phyloP scores from a whole-genome alignment of 257 asterid genomes.

The Nicotiana tomentosiformis region DNA sequence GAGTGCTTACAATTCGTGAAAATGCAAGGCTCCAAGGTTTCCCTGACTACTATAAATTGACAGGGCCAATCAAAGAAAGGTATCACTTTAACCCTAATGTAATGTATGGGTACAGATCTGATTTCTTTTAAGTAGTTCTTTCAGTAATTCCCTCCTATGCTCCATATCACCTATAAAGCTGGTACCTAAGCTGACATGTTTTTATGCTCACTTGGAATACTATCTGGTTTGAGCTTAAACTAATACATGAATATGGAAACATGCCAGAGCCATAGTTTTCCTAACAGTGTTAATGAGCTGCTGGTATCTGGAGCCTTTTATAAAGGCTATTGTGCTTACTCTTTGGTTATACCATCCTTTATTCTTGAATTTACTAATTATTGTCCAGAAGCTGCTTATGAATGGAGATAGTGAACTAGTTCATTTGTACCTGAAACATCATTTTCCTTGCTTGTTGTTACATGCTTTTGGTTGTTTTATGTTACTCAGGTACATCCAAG shows the following conservation, averaged over 20 bases:
- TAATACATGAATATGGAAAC: background rate
- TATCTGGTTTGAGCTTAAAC: background rate
- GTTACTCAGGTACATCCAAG: conserved; percentile 29
- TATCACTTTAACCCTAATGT: background rate
- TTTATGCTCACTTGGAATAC: background rate
- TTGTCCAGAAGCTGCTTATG: background rate
- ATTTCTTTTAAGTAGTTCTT: too few species aligned
- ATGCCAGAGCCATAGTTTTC: background rate
- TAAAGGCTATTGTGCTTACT: background rate
- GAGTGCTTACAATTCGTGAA: conserved; percentile 39
- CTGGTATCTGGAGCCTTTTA: background rate
- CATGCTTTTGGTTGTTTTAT: background rate
- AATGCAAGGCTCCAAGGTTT: conserved; percentile 42
- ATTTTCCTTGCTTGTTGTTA: background rate
- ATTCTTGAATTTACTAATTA: background rate
- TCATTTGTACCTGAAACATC: background rate
- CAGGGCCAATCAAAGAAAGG: conserved; percentile 38
- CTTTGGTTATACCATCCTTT: background rate
- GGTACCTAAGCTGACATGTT: background rate
- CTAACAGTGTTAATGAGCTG: background rate
- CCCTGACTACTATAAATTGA: conserved; percentile 36
- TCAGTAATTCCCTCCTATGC: background rate
- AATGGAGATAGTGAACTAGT: background rate
- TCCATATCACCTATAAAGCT: background rate
- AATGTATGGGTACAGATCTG: background rate